Evolutionary conservation across 2,329 filamentous ascomycete genomes (phyloP).

Genomic region (Blastomyces parvus): DNA sequence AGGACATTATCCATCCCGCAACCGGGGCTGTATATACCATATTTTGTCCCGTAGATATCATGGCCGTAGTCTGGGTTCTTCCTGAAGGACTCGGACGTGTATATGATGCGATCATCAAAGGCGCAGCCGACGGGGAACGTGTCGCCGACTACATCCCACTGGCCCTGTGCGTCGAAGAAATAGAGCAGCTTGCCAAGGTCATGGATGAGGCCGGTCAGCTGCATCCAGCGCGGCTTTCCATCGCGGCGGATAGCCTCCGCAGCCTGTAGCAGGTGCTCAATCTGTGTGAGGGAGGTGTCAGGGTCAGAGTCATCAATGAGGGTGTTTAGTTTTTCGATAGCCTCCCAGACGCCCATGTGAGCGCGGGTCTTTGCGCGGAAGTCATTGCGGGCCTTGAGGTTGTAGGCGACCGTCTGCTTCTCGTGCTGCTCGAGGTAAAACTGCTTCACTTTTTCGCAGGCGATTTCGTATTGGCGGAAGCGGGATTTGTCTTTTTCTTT

Average conservation of each 20-base stretch:
- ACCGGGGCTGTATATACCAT: constrained; percentile 68
- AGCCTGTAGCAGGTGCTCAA: constrained; percentile 79
- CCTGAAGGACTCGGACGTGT: constrained; percentile 61
- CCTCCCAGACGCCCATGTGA: constrained; percentile 80
- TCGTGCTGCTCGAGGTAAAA: constrained; percentile 68
- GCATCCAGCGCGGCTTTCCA: constrained; percentile 42
- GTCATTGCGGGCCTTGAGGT: constrained; percentile 65
- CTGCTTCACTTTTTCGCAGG: constrained; percentile 73
- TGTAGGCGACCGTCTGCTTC: constrained; percentile 57
- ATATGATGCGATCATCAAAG: constrained; percentile 63
- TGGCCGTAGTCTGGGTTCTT: constrained; percentile 65
- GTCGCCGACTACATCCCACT: constrained; percentile 82
- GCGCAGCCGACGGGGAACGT: constrained; percentile 39
- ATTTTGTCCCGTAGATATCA: constrained; percentile 61
- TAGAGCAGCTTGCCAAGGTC: constrained; percentile 40
- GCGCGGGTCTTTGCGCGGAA: constrained; percentile 59
- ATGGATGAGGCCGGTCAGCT: constrained; percentile 40
- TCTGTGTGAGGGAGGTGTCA: constrained; percentile 77
- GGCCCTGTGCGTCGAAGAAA: constrained; percentile 63
- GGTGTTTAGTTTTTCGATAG: constrained; percentile 85
- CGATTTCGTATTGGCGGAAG: constrained; percentile 74
- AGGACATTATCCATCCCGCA: constrained; percentile 82
- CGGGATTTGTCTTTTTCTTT: constrained; percentile 65
- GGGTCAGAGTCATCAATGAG: constrained; percentile 87
- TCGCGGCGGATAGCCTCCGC: constrained; percentile 84